Percentiles rank a stretch among this genome's conserved stretches.
These are phyloP conservation scores for Wickerhamiella shivajii DNA, from an alignment of 805 yeast species.

Conservation along the genomic window DNA sequence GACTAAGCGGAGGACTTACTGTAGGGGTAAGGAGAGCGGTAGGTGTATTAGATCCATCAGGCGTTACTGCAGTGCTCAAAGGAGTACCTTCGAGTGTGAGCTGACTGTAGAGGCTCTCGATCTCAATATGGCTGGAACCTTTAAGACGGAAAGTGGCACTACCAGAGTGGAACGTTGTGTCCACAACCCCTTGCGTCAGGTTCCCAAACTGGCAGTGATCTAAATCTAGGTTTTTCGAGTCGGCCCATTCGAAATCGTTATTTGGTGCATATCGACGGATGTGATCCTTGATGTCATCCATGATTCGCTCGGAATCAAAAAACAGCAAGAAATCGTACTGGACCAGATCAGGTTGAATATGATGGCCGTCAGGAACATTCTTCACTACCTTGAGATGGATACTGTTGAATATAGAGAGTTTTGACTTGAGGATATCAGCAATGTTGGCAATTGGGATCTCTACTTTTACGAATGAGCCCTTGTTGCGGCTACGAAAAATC, in stretches of 20 bases:
- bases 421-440: conserved; percentile 19
- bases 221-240: background rate
- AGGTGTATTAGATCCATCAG: no score
- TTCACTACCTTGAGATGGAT: no score
- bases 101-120: no score
- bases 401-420: no score
- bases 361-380: conserved; percentile 44
- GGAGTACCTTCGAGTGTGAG: no score
- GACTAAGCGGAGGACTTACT: no score
- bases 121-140: no score
- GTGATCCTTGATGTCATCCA: background rate
- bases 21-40: no score
- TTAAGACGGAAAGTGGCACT: no score
- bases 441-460: conserved; percentile 63
- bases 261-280: background rate
- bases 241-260: background rate
- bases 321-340: conserved; percentile 60
- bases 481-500: conserved; percentile 58
- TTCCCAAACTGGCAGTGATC: background rate
- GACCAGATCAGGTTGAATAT: conserved; percentile 42
- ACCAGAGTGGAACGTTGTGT: no score
- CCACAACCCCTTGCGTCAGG: no score
- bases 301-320: conserved; percentile 24
- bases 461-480: conserved; percentile 56
- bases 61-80: no score